phyloP scores from a whole-genome alignment of 73 alveolate species.

The Paramecium octaurelia region DNA sequence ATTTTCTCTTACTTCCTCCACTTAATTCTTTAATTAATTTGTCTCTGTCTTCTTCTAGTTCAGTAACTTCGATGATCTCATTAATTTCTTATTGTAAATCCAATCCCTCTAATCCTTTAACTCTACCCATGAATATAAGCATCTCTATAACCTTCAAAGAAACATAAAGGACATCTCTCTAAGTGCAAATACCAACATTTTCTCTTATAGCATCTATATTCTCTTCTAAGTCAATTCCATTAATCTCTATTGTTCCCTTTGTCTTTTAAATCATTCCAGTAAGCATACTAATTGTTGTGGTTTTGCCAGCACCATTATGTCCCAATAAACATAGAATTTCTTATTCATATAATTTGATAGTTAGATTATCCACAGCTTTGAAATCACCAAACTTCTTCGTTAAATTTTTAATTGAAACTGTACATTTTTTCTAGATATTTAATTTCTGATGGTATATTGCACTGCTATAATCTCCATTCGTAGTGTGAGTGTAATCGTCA shows the following conservation, averaged over 20 bases:
- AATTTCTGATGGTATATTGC: constrained; percentile 47
- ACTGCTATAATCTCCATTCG: not conserved
- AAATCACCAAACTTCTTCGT: constrained; percentile 70
- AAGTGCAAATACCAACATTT: constrained; percentile 96
- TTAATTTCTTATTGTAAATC: constrained; percentile 66
- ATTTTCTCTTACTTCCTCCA: constrained; percentile 93
- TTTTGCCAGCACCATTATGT: constrained; percentile 99
- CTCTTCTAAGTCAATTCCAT: constrained; percentile 69
- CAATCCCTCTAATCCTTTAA: constrained; percentile 54
- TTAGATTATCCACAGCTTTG: constrained; percentile 86
- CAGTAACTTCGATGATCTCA: constrained; percentile 68
- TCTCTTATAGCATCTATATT: constrained; percentile 76
- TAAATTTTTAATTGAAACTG: constrained; percentile 42
- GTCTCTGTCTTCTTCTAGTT: constrained; percentile 67
- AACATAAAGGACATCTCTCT: constrained; percentile 93
- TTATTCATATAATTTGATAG: constrained; percentile 25
- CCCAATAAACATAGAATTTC: constrained; percentile 85
- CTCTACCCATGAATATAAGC: constrained; percentile 71
- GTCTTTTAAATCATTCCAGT: constrained; percentile 75
- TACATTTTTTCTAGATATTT: not conserved
- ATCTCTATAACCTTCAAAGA: constrained; percentile 79
- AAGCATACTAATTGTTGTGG: constrained; percentile 92
- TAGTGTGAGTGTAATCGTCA: not conserved
- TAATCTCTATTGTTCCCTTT: constrained; percentile 67
- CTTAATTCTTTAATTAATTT: constrained; percentile 72